Evolutionary conservation across 2,329 filamentous ascomycete species (phyloP).

Genomic region (Apiospora sp.): DNA sequence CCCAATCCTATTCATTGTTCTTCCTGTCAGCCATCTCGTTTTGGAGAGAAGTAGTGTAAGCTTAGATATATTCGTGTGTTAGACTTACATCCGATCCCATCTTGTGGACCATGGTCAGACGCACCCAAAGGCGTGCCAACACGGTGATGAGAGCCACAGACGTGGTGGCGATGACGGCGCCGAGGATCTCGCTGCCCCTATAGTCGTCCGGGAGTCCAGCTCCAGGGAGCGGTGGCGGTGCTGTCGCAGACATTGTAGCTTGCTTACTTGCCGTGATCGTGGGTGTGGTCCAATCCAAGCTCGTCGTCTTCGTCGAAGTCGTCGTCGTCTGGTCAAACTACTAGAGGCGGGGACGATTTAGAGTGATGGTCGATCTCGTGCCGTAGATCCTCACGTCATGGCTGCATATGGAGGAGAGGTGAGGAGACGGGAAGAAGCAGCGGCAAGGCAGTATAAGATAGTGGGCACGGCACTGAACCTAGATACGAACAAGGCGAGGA

Average conservation of each 20-base stretch:
- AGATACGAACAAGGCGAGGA: neutral
- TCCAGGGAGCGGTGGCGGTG: slow-evolving; percentile 12
- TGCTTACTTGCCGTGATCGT: neutral
- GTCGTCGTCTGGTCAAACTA: neutral
- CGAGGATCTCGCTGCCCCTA: slow-evolving; percentile 25
- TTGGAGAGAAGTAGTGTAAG: too few species aligned
- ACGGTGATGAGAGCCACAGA: slow-evolving; percentile 27
- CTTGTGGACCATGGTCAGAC: slow-evolving; percentile 26
- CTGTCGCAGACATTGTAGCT: neutral
- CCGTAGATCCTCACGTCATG: slow-evolving; percentile 1
- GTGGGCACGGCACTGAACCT: neutral
- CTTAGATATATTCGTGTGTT: too few species aligned
- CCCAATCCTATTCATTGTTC: too few species aligned
- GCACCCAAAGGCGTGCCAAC: slow-evolving; percentile 29
- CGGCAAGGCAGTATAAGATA: neutral
- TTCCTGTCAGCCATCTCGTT: too few species aligned
- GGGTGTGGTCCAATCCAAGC: neutral
- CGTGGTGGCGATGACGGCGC: slow-evolving; percentile 26
- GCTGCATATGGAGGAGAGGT: too few species aligned
- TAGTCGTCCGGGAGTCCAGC: slow-evolving; percentile 20
- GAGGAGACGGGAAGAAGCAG: neutral
- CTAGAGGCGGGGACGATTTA: neutral
- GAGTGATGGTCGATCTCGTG: slow-evolving; percentile 10
- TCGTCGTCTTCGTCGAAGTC: neutral
- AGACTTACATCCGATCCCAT: slow-evolving; percentile 30